These are phyloP conservation scores for Helotiales sp. DNA, from an alignment of 2,329 filamentous ascomycete genomes.

Conservation along the genomic window DNA sequence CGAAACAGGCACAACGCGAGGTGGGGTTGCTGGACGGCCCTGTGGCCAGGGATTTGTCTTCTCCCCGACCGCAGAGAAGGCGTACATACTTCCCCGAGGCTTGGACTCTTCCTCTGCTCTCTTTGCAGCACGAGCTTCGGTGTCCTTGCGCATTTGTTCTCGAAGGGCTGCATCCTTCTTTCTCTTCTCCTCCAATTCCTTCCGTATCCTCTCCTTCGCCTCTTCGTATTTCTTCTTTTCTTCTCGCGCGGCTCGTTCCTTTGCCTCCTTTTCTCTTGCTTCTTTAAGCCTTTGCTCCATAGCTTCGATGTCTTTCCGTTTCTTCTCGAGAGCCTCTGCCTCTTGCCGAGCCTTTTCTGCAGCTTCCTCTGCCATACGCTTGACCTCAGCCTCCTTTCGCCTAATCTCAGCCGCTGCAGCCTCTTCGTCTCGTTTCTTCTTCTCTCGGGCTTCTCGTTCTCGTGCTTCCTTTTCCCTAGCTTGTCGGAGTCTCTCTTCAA, in stretches of 20 bases:
- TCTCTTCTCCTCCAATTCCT: constrained; percentile 41
- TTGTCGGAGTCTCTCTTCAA: constrained; percentile 21
- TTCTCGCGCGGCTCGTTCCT: constrained; percentile 30
- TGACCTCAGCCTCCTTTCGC: constrained; percentile 57
- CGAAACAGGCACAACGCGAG: constrained; percentile 31
- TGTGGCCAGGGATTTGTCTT: constrained; percentile 70
- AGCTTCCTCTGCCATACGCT: constrained; percentile 58
- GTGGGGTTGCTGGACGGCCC: constrained; percentile 46
- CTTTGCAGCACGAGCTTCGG: constrained; percentile 14
- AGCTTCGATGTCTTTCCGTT: constrained; percentile 20
- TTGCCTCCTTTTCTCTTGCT: constrained; percentile 36
- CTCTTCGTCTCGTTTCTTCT: constrained; percentile 22
- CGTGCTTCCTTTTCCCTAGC: constrained; percentile 44
- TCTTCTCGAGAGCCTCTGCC: constrained; percentile 24
- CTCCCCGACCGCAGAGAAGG: constrained; percentile 66
- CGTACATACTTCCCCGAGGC: constrained; percentile 48
- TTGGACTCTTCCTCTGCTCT: constrained; percentile 27
- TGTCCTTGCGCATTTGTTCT: constrained; percentile 21
- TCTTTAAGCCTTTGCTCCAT: constrained; percentile 47
- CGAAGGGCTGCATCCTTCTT: constrained; percentile 11
- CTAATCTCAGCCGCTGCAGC: constrained; percentile 12
- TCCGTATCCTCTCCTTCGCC: constrained; percentile 18
- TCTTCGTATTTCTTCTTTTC: constrained; percentile 22
- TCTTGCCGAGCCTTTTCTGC: constrained; percentile 46
- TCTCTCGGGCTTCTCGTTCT: constrained; percentile 24